These are phyloP conservation scores for Ampelocalamus luodianensis DNA, from an alignment of 176 grass and related monocot species.

Conservation along the genomic window DNA sequence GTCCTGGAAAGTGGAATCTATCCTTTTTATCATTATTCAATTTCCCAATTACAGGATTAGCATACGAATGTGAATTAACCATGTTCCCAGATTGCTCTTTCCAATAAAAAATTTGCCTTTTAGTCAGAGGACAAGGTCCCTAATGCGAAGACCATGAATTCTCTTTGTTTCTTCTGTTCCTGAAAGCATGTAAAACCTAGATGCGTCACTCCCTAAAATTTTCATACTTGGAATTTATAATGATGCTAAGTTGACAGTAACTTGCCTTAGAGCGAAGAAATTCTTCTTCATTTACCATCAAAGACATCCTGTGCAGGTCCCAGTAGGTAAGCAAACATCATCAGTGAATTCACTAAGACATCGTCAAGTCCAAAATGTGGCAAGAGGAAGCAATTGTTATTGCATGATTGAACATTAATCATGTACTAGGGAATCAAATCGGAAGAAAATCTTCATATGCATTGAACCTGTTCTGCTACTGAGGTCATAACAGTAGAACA, in stretches of 20 bases:
- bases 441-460: slow-evolving; percentile 41
- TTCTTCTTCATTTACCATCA: not conserved
- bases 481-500: not conserved
- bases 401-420: slow-evolving; percentile 28
- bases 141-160: not conserved
- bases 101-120: not conserved
- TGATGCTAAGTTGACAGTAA: not conserved
- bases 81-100: slow-evolving; percentile 10
- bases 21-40: slow-evolving; percentile 1
- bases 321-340: slow-evolving; percentile 10
- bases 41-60: not conserved
- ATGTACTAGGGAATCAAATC: slow-evolving; percentile 49
- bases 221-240: not conserved
- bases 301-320: not conserved
- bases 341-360: slow-evolving; percentile 39
- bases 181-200: not conserved
- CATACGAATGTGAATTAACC: not conserved
- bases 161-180: not conserved
- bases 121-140: slow-evolving; percentile 3
- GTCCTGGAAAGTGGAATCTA: not conserved
- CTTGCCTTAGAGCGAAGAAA: slow-evolving; percentile 5
- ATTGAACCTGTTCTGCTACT: slow-evolving; percentile 31
- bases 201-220: slow-evolving; percentile 5
- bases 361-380: slow-evolving; percentile 32
- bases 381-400: slow-evolving; percentile 22